phyloP scores from a whole-genome alignment of 331 rosid genomes.

The Pyrus hybrid region DNA sequence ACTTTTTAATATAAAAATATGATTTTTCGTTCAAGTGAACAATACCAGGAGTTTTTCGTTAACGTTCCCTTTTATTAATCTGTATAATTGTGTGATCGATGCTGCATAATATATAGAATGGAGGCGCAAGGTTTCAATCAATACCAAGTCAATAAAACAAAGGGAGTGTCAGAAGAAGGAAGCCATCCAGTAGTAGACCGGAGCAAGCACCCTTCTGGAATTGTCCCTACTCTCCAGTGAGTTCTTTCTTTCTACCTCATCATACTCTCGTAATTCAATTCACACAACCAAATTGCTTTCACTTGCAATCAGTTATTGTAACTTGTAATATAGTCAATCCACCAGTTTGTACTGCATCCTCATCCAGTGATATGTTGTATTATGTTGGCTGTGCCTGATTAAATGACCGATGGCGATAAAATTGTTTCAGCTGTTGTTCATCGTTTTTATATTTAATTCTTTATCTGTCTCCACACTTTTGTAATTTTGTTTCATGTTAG shows the following conservation, averaged over 20 bases:
- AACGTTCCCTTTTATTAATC: background rate
- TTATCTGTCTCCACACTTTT: background rate
- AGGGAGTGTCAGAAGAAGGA: slow-evolving; percentile 82
- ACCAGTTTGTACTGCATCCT: background rate
- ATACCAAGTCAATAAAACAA: background rate
- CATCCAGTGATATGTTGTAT: background rate
- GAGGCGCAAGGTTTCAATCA: background rate
- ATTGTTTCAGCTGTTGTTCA: background rate
- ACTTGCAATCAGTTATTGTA: background rate
- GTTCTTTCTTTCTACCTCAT: slow-evolving; percentile 18
- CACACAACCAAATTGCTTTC: background rate
- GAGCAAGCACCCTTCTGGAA: slow-evolving; percentile 88
- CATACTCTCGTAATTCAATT: background rate
- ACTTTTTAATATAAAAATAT: no score
- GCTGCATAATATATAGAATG: background rate
- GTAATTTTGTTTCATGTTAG: background rate
- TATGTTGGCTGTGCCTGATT: background rate
- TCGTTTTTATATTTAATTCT: background rate
- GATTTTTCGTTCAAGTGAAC: no score
- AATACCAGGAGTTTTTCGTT: no score
- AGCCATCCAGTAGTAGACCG: slow-evolving; percentile 80
- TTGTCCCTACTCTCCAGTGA: slow-evolving; percentile 95
- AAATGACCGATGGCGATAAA: background rate
- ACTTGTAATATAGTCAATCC: background rate
- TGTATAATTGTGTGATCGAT: background rate